These are phyloP conservation scores for Corrigiola litoralis DNA, from an alignment of 179 eudicot species.

Conservation along the genomic window DNA sequence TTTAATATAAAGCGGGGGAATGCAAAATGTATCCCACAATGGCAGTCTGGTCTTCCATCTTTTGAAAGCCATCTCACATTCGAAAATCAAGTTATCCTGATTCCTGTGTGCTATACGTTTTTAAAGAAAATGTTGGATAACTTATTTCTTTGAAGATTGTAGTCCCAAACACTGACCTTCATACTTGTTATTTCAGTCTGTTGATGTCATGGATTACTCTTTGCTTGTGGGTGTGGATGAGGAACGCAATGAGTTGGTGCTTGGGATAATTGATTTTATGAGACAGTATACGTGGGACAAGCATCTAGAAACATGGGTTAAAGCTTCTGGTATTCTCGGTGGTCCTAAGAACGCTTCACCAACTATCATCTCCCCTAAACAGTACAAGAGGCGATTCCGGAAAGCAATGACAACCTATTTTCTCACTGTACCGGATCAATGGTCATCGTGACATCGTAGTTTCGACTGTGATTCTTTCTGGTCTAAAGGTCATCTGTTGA, in stretches of 20 bases:
- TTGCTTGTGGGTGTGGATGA: conserved; percentile 93
- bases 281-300: conserved; percentile 99
- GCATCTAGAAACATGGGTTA: conserved; percentile 99
- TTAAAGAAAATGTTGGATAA: too few relatives aligned
- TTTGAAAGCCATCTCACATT: too few relatives aligned
- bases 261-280: conserved; percentile 92
- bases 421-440: conserved; percentile 92
- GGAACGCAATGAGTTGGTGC: conserved; percentile 74
- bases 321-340: conserved; percentile 92
- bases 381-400: conserved; percentile 90
- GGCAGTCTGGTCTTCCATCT: too few relatives aligned
- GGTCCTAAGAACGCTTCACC: conserved; percentile 90
- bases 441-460: conserved; percentile 47
- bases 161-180: not conserved
- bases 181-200: conserved; percentile 49
- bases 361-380: conserved; percentile 84
- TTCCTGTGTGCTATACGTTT: too few relatives aligned
- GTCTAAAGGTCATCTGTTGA: conserved; percentile 4
- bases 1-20: too few relatives aligned
- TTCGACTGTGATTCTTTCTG: conserved; percentile 7
- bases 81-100: too few relatives aligned
- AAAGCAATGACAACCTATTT: conserved; percentile 97
- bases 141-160: not conserved
- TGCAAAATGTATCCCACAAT: too few relatives aligned
- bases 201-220: conserved; percentile 94